Evolutionary conservation across 225 moss, liverwort and hornwort species (phyloP), one percentile per base, ranked within the genome.

Genomic region (Pseudisothecium myosuroides): DNA sequence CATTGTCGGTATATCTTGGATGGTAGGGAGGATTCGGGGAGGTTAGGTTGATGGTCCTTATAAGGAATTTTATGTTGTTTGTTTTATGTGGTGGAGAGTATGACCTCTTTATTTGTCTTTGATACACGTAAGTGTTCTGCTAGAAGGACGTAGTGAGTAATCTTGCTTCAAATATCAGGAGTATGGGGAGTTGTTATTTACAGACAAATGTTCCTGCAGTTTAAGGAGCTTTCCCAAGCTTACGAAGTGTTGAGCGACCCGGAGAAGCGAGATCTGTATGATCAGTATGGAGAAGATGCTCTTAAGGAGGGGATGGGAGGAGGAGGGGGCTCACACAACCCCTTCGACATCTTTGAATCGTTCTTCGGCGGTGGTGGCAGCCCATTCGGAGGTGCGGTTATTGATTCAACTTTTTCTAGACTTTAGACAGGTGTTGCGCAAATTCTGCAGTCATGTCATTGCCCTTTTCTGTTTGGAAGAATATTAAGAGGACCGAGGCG

Each of bases 221-320:
- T 95, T 39, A 95, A 95, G 89, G 94, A 95, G 90, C 93, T 95
- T 31, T 89, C 94, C 22, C 94, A 95, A 49, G 93, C 94, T 24
- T 95, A 95, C 71, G 94, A 95, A 83, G 94, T 95, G 13, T 56
- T 95, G 41, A 95, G 94, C 63, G 94, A 95, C 63, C 90, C 94
- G 5, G 94, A 95, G 87, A 95, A 95, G 87, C 88, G 94, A 60
- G 94, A 95, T 55, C 81, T 93, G 11, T 95, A 95, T 34, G 94
- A 95, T 73, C 93, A 95, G 52, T 93, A 95, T 86, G 94, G 94
- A 73, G 94, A 95, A 81, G 94, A 95, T 77, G 94, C 94, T 1
- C 91, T 95, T 5, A 95, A 95, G 74, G 94, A 95, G 69, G 94
- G 94, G 12, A 95, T 95, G 94, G 94, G 93, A 26, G 98, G 98